Percentiles rank a stretch among this genome's conserved stretches.
These are phyloP conservation scores for Smittium culicis DNA, from an alignment of 371 early-diverging fungal genomes.

Conservation along the genomic window DNA sequence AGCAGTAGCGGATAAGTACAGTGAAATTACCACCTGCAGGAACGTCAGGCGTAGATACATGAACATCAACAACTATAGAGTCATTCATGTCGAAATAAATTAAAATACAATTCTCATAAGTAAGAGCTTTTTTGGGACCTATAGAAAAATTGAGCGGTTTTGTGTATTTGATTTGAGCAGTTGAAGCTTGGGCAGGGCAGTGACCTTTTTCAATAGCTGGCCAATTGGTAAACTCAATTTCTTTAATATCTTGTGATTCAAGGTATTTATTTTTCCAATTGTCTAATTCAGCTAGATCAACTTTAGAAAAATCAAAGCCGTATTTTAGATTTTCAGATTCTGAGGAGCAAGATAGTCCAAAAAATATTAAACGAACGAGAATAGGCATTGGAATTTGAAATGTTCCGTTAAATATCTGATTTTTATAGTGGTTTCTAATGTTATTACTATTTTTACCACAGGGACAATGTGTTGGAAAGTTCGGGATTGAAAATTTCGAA, in stretches of 20 bases:
- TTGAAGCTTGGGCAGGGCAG: constrained; percentile 15
- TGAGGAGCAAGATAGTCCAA: too few relatives aligned
- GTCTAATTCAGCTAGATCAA: too few relatives aligned
- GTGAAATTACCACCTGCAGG: constrained; percentile 69
- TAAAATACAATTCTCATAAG: constrained; percentile 44
- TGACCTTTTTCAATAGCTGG: too few relatives aligned
- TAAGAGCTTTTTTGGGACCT: constrained; percentile 60
- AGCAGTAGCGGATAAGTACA: constrained; percentile 59
- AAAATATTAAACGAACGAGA: too few relatives aligned
- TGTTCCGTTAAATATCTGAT: too few relatives aligned
- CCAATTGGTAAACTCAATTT: constrained; percentile 28
- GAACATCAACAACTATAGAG: constrained; percentile 42
- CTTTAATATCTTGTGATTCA: constrained; percentile 9
- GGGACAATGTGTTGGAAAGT: too few relatives aligned
- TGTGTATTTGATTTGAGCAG: constrained; percentile 25
- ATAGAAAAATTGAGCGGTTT: constrained; percentile 30
- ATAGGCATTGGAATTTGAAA: too few relatives aligned
- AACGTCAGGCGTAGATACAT: constrained; percentile 65
- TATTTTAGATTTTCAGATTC: too few relatives aligned
- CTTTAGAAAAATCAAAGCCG: too few relatives aligned
- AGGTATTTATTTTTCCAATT: neutral
- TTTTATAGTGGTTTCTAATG: too few relatives aligned
- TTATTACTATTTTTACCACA: too few relatives aligned
- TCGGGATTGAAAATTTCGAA: too few relatives aligned
- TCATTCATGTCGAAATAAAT: constrained; percentile 39